Evolutionary conservation across 1,139 yeast genomes (phyloP), one percentile per base, ranked within the genome.

Genomic region (Zygoascus meyerae): DNA sequence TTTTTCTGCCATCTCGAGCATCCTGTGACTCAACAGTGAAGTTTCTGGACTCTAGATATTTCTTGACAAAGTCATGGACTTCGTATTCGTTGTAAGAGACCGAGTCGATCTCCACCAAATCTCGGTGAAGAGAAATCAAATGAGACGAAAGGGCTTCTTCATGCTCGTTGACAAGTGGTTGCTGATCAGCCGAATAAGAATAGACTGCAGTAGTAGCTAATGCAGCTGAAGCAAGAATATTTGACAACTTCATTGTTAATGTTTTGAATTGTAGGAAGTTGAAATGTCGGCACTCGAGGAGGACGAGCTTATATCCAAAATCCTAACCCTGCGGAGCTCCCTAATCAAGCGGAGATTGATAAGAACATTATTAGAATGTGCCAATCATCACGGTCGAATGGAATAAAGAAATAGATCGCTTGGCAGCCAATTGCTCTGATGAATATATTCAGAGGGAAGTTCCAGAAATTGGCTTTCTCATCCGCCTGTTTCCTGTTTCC

Each of bases 21-120:
- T 58, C 47, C 50, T 73, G 73, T 29, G 64, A 50, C 54, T 78
- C 81, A 1, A 81, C 83, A 0, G 78, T 73, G 48, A 77, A 70
- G 0, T 81, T 81, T 10, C 63, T 66, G 3, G 55, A 42, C 26
- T 59, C 57, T 18, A 79, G 67, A 53, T 73, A 76, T 0, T 55
- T 45, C 35, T 60, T 53, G 38, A 78, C 57, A 47, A 55, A 72
- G 5, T 54, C 45, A 4, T 69, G 70, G 1, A 68, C 73, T 1
- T 48, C 54, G 5, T 51, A 47, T 53, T 74, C 78, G 42, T 62
- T 52, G 11, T 62, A 63, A n/a, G 67, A 60, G 18, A 72, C 61
- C 2, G 75, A 71, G 15, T 66, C 64, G 40, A 67, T 62, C 31
- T 65, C 67, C 8, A 73, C 62, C 14, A 73, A 56, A n/a, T 62